phyloP scores from a whole-genome alignment of 768 basidiomycete genomes.

The Lactarius psammicola region DNA sequence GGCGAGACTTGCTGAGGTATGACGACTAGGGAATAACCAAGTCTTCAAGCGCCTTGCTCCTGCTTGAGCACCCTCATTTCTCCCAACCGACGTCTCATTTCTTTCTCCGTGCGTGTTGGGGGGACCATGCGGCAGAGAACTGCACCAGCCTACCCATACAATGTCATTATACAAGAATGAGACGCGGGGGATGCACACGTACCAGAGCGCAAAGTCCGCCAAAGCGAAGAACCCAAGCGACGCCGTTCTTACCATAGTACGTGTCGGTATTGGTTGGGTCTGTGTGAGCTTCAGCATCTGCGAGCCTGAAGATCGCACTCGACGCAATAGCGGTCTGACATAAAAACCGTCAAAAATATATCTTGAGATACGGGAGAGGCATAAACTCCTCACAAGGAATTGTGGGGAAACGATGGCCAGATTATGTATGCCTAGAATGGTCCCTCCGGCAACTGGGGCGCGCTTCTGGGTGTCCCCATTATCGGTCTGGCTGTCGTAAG shows the following conservation, averaged over 20 bases:
- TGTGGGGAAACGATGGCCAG: conserved; percentile 94
- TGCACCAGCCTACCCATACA: conserved; percentile 55
- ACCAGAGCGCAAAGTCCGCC: conserved; percentile 83
- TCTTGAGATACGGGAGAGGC: background rate
- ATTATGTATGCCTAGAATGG: conserved; percentile 93
- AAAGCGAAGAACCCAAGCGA: conserved; percentile 92
- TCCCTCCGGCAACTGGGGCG: conserved; percentile 75
- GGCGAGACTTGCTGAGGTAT: background rate
- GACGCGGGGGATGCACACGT: conserved; percentile 28
- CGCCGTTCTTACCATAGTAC: conserved; percentile 82
- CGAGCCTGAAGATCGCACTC: conserved; percentile 79
- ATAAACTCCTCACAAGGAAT: conserved; percentile 70
- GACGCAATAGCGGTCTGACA: conserved; percentile 79
- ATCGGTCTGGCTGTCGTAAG: conserved; percentile 48
- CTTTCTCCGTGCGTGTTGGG: conserved; percentile 87
- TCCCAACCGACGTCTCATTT: conserved; percentile 78
- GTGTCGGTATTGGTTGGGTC: conserved; percentile 49
- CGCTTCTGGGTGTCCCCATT: conserved; percentile 36
- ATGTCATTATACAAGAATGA: background rate
- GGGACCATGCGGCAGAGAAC: conserved; percentile 77
- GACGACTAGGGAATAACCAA: background rate
- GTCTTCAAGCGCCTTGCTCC: conserved; percentile 48
- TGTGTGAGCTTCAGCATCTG: conserved; percentile 56
- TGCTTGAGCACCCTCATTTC: conserved; percentile 75
- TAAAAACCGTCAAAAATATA: conserved; percentile 23